Base-by-base conservation (phyloP, 2,329 filamentous ascomycete species). In the Xylariales sp. region DNA sequence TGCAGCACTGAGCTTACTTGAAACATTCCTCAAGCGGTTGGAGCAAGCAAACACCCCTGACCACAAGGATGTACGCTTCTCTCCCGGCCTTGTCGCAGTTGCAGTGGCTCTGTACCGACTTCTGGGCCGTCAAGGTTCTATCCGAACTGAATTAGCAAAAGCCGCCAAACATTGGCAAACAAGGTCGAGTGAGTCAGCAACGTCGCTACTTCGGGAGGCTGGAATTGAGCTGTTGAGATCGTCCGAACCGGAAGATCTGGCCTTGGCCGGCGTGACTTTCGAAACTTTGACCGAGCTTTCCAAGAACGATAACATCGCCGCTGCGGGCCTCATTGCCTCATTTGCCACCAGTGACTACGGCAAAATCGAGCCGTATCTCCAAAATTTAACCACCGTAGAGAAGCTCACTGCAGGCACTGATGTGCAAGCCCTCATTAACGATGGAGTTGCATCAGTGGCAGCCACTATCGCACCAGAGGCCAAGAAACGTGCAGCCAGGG, bases 281-380 rank as follows among this genome's bases (percentile, higher is more conserved):
- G 73, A 78, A 36, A 75, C 75, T 33, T 72, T 97, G 11, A 76
- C 84, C 46, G 63, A 76, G 3, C 71, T 80, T 41, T 74, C 88
- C 29, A 67, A 74, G n/a, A 68, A 67, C 27, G 87, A 95, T 50
- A 74, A 73, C 21, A 73, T 84, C 38, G 82, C 86, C 2, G 76
- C 80, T 13, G 89, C 89, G 7, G 93, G 93, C 2, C 78, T 93
- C n/a, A 78, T 97, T 6, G 93, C 93, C 4, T 83, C 89, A 8
- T 79, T 86, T 50, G 84, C 86, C 19, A 77, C 77, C 2, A 69
- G 66, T 2, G 71, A 84, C 43, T 72, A 76, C 2, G 57, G 70
- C 7, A 75, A 75, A 44, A 67, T 81, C 15, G 62, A 77, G 38
- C 56, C 71, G 1, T 67, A 83, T 40, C 62, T 79, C 8, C 62